Base-by-base conservation (phyloP, 176 grass and related monocot genomes). In the Saccharum officinarum region DNA sequence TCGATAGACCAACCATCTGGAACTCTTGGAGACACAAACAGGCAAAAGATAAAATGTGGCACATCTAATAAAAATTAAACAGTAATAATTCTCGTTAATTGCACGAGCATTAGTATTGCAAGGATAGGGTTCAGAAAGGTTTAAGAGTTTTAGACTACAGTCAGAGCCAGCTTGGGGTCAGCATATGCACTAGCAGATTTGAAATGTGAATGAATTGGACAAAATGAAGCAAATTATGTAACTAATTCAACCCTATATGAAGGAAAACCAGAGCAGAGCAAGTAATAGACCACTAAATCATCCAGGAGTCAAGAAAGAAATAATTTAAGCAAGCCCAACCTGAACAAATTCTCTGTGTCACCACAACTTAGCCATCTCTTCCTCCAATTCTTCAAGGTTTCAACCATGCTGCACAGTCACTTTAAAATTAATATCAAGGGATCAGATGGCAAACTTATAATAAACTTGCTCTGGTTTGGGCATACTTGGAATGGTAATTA, bases 401-500 rank as follows among this genome's bases (percentile, higher is more conserved):
- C 92, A 67, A 97, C 80, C 91, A 94, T 85, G 87, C 94, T 97
- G 80, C 85, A 74, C 85, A 74, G 25, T 70, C 71, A 82, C 68
- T 71, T 72, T 67, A 62, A 59, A 52, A 80, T 75, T 46, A 86
- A 62, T 67, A 79, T 80, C 64, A 70, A 73, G 34, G 39, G 76
- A 82, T 82, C 50, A 63, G 49, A 82, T 31, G 14, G 7, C 46
- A 74, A 63, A 81, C 28, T 71, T 71, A 47, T 57, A 69, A 62
- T 75, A 33, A 59, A 87, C 1, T 87, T 87, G 18, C 37, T 81
- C 44, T 23, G 54, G 74, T 69, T 85, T 85, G 50, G 20, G 44
- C 77, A 82, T 90, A 97, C 94, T 83, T 89, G 11, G 62, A 87
- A 88, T 97, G 91, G 63, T 97, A 97, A 17, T 97, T 88, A 73